Conservation (phyloP, 768 basidiomycete species). For the Lactifluus echinatus region DNA sequence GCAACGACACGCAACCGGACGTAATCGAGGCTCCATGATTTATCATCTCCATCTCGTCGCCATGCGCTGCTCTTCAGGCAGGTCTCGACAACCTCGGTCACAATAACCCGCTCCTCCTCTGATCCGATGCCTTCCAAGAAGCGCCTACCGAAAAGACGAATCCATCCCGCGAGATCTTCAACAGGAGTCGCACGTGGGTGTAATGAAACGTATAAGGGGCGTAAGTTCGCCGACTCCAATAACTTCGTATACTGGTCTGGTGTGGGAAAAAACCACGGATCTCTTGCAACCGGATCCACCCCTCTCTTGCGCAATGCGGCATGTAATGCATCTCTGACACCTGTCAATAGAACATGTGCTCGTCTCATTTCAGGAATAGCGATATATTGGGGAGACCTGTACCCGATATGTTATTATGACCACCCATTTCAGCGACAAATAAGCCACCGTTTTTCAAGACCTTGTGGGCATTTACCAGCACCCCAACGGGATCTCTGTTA, state of each 20-base stretch:
- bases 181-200: conserved; percentile 12
- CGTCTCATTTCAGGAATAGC: conserved; percentile 2
- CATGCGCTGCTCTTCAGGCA: conserved; percentile 7
- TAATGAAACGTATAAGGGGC: conserved; percentile 5
- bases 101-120: conserved; percentile 2
- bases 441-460: conserved; percentile 63
- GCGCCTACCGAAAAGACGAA: conserved; percentile 8
- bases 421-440: conserved; percentile 72
- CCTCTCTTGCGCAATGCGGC: conserved; percentile 43
- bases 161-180: conserved; percentile 10
- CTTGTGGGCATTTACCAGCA: conserved; percentile 49
- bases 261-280: conserved; percentile 85
- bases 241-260: conserved; percentile 43
- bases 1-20: conserved; percentile 15
- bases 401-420: conserved; percentile 67
- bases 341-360: conserved; percentile 31
- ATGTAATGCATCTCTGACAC: conserved; percentile 52
- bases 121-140: conserved; percentile 10
- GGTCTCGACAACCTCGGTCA: conserved; percentile 7
- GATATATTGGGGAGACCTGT: conserved; percentile 4
- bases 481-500: conserved; percentile 59
- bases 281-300: conserved; percentile 46
- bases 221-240: conserved; percentile 1
- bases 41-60: conserved; percentile 3
- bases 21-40: conserved; percentile 13